Conservation (phyloP, 164 flowering plant species). For the Vitis cinerea region DNA sequence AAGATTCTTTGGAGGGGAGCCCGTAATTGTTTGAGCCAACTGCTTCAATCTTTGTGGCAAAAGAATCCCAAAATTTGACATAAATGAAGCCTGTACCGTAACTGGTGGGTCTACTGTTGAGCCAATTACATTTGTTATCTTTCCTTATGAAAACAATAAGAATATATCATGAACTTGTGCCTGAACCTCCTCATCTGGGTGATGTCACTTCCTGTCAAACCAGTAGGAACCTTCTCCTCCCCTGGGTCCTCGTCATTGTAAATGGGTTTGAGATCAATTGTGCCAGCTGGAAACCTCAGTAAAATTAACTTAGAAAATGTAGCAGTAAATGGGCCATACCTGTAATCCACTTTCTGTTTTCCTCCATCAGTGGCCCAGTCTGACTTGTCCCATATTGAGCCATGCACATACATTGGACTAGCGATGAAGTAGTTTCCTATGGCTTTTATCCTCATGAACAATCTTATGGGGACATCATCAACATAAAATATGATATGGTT, state of each 20-base stretch:
- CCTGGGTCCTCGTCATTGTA: not conserved
- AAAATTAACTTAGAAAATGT: slow-evolving; percentile 18
- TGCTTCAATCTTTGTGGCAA: slow-evolving; percentile 64
- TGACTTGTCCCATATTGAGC: slow-evolving; percentile 53
- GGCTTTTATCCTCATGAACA: slow-evolving; percentile 20
- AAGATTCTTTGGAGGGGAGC: slow-evolving; percentile 55
- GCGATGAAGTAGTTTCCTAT: slow-evolving; percentile 47
- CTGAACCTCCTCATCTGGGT: slow-evolving; percentile 30
- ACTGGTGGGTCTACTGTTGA: slow-evolving; percentile 63
- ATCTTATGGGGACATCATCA: slow-evolving; percentile 58
- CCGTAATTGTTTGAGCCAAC: slow-evolving; percentile 56
- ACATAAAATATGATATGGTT: slow-evolving; percentile 53
- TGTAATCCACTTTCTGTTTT: slow-evolving; percentile 34
- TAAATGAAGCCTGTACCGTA: slow-evolving; percentile 60
- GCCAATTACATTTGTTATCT: slow-evolving; percentile 50
- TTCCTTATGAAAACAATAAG: slow-evolving; percentile 41
- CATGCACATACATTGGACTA: slow-evolving; percentile 35
- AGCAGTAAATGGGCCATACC: slow-evolving; percentile 45
- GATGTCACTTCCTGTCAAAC: not conserved
- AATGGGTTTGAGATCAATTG: not conserved
- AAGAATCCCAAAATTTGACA: slow-evolving; percentile 48
- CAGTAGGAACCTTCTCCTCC: not conserved
- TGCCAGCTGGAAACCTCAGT: not conserved
- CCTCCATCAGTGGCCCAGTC: slow-evolving; percentile 75
- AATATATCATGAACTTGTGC: slow-evolving; percentile 37